Percentiles rank a stretch among this genome's conserved stretches.
These are phyloP conservation scores for Capsicum pubescens DNA, from an alignment of 257 asterid genomes.

Conservation along the genomic window DNA sequence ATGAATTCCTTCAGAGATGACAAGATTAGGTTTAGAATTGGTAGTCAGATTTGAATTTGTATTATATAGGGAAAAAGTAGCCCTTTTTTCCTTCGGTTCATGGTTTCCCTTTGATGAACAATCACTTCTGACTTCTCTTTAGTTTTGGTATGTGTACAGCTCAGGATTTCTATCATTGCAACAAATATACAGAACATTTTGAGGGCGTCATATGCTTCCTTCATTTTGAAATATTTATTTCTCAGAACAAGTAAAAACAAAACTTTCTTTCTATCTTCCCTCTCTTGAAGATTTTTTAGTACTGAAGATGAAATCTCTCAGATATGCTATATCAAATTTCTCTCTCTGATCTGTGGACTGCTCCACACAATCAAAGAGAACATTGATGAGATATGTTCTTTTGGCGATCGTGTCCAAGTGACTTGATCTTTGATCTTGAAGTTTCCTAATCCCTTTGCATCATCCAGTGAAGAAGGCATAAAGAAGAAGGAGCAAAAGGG, in stretches of 20 bases:
- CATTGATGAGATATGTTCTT: slow-evolving; percentile 15
- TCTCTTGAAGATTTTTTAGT: neutral
- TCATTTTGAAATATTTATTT: slow-evolving; percentile 28
- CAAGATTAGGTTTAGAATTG: slow-evolving; percentile 53
- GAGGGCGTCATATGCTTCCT: slow-evolving; percentile 24
- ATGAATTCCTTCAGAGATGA: slow-evolving; percentile 37
- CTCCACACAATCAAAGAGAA: slow-evolving; percentile 21
- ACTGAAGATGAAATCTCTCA: slow-evolving; percentile 12
- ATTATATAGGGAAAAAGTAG: slow-evolving; percentile 60
- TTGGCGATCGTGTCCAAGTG: slow-evolving; percentile 15
- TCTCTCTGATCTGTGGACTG: slow-evolving; percentile 15
- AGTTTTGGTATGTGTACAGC: slow-evolving; percentile 66
- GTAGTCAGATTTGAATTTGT: slow-evolving; percentile 54
- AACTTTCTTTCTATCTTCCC: neutral
- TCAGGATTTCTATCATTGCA: slow-evolving; percentile 52
- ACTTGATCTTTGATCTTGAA: slow-evolving; percentile 17
- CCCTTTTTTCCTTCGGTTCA: slow-evolving; percentile 59
- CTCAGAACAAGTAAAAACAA: slow-evolving; percentile 24
- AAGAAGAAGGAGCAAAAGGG: slow-evolving; percentile 2
- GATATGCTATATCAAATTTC: neutral
- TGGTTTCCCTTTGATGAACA: slow-evolving; percentile 56
- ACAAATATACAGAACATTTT: slow-evolving; percentile 49
- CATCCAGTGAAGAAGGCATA: neutral
- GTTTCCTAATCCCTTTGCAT: slow-evolving; percentile 10
- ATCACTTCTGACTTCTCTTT: slow-evolving; percentile 53